phyloP scores from a whole-genome alignment of 306 rosid genomes.

The Acmispon strigosus region DNA sequence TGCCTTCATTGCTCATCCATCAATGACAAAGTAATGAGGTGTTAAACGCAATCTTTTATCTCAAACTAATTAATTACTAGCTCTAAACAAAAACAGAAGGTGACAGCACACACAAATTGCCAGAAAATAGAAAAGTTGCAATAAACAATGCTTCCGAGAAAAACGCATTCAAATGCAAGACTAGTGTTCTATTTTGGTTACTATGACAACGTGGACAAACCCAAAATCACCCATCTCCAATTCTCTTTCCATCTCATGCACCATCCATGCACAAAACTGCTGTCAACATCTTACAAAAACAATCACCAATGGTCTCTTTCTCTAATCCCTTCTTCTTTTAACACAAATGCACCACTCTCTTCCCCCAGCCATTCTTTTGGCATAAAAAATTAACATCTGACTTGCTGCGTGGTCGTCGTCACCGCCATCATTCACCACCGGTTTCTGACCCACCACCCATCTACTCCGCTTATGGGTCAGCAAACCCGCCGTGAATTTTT shows the following conservation, averaged over 20 bases:
- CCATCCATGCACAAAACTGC: conserved; percentile 32
- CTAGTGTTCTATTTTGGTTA: conserved; percentile 17
- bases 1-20: too few relatives aligned
- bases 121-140: too few relatives aligned
- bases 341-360: conserved; percentile 32
- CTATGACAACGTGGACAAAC: conserved; percentile 26
- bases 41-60: not conserved
- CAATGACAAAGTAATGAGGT: not conserved
- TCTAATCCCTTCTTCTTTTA: conserved; percentile 20
- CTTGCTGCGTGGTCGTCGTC: not conserved
- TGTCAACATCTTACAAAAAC: conserved; percentile 40
- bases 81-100: not conserved
- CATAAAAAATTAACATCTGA: not conserved
- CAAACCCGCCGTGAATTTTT: conserved; percentile 66
- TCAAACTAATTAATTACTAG: too few relatives aligned
- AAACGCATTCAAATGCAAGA: not conserved
- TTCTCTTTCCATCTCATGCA: conserved; percentile 9
- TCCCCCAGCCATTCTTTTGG: conserved; percentile 3
- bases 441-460: conserved; percentile 17
- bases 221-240: conserved; percentile 26
- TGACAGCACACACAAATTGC: not conserved
- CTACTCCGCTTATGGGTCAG: conserved; percentile 57
- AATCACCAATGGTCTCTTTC: not conserved
- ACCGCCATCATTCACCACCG: conserved; percentile 13
- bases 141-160: conserved; percentile 2